Evolutionary conservation across 768 basidiomycete genomes (phyloP), one percentile per base, ranked within the genome.

Genomic region (Coprinopsis strossmayeri): DNA sequence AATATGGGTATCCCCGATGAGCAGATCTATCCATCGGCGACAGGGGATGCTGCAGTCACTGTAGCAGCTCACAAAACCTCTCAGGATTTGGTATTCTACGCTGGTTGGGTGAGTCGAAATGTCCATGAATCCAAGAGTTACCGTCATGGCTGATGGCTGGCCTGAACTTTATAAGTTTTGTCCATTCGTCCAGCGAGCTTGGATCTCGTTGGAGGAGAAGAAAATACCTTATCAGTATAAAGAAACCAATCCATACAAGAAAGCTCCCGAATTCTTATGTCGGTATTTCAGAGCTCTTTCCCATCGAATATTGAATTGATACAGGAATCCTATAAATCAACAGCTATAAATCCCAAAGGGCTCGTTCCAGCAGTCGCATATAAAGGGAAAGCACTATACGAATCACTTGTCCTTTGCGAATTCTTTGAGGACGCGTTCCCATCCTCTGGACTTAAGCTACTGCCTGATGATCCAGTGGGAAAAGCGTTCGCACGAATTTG

Each of bases 221-320:
- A 74, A 74, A 0, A 77, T 86, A 24, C 77, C 78, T 1, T 87
- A 86, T 56, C 80, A 82, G 52, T 84, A 82, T 59, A 73, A 74
- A 50, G 80, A 84, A 58, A 72, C 79, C 18, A 82, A 84, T 61
- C 81, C 82, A 1, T 86, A 85, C 69, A 81, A 81, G 64, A 85
- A 84, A 55, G 79, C 78, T 56, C 63, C 70, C 13, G 69, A 76
- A 34, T 79, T 79, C 57, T 65, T 80, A 25, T 73, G 77, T 76
- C 51, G 28, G 69, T 48, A 25, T 17, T 15, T 23, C n/a, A n/a
- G n/a, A n/a, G n/a, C n/a, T n/a, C n/a, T n/a, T n/a, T n/a, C n/a
- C n/a, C n/a, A n/a, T n/a, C n/a, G n/a, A n/a, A n/a, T n/a, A n/a
- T n/a, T n/a, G n/a, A n/a, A n/a, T n/a, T n/a, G n/a, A n/a, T n/a